A percentile compares a stretch with the other conserved stretches of the same genome.
Evolutionary conservation across 1,139 yeast species (phyloP).

Genomic region (Torulaspora pretoriensis): DNA sequence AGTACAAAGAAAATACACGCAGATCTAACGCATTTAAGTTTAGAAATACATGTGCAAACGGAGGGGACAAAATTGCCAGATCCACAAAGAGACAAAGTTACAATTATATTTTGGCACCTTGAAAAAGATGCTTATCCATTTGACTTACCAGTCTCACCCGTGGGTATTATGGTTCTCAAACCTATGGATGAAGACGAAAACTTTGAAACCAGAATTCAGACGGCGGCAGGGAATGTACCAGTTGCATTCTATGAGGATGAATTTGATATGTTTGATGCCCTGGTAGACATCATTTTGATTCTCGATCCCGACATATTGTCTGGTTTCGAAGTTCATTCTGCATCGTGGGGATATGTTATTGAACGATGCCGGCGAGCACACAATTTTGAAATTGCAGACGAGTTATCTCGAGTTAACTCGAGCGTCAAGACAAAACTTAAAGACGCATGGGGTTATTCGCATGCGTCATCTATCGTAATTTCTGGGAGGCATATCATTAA

Average conservation of each 20-base stretch:
- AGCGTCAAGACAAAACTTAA: constrained; percentile 53
- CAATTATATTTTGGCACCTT: constrained; percentile 59
- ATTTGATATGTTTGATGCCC: constrained; percentile 48
- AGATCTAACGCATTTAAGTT: constrained; percentile 49
- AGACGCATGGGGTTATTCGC: constrained; percentile 80
- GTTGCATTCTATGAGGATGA: constrained; percentile 47
- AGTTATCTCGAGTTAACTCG: constrained; percentile 49
- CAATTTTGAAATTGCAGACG: constrained; percentile 50
- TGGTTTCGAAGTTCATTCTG: constrained; percentile 76
- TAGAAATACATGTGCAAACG: constrained; percentile 67
- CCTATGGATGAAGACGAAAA: constrained; percentile 4
- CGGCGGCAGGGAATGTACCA: constrained; percentile 21
- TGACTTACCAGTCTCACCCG: constrained; percentile 32
- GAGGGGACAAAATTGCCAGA: constrained; percentile 54
- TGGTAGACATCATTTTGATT: constrained; percentile 52
- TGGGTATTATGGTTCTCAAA: constrained; percentile 38
- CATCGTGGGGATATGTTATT: constrained; percentile 86
- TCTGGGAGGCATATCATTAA: constrained; percentile 81
- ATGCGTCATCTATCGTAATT: constrained; percentile 63
- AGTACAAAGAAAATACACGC: constrained; percentile 47
- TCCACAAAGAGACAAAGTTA: constrained; percentile 57
- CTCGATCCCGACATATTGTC: constrained; percentile 85
- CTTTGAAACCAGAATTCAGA: constrained; percentile 11
- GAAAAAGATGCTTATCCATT: constrained; percentile 43
- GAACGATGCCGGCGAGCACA: constrained; percentile 53